These are phyloP conservation scores for Puccinellia tenuiflora DNA, from an alignment of 176 grass and related monocot genomes.

Conservation along the genomic window DNA sequence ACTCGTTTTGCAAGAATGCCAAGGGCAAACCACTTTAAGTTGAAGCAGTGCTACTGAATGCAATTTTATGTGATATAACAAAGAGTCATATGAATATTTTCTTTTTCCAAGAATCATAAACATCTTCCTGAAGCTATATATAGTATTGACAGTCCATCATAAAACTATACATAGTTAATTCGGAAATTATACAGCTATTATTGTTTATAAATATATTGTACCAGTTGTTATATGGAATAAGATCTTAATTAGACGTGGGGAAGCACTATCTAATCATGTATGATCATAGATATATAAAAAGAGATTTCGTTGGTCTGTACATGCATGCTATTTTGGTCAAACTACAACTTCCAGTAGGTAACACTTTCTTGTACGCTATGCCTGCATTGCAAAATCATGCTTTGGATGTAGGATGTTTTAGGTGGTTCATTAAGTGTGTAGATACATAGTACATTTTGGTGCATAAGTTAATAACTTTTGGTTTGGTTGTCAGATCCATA, in stretches of 20 bases:
- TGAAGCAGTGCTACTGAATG: background rate
- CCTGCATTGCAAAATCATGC: background rate
- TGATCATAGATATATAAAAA: background rate
- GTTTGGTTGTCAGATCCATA: background rate
- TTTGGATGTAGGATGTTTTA: background rate
- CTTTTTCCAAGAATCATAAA: background rate
- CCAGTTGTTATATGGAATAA: background rate
- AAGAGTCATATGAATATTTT: background rate
- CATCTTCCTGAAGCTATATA: background rate
- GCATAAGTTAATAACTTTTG: background rate
- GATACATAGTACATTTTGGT: background rate
- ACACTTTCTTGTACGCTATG: conserved; percentile 11
- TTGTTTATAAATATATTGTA: no score
- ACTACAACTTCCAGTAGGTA: background rate
- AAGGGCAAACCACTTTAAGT: background rate
- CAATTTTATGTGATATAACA: background rate
- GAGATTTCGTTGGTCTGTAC: background rate
- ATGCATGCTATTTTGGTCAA: background rate
- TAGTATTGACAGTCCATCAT: background rate
- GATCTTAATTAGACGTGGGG: background rate
- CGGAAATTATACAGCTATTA: background rate
- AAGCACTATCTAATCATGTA: background rate
- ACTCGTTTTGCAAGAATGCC: background rate
- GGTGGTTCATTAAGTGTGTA: background rate
- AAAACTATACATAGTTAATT: background rate